Percentiles rank a stretch among this genome's conserved stretches.
Evolutionary conservation across 257 asterid species (phyloP).

Genomic region (Paulownia fortunei): DNA sequence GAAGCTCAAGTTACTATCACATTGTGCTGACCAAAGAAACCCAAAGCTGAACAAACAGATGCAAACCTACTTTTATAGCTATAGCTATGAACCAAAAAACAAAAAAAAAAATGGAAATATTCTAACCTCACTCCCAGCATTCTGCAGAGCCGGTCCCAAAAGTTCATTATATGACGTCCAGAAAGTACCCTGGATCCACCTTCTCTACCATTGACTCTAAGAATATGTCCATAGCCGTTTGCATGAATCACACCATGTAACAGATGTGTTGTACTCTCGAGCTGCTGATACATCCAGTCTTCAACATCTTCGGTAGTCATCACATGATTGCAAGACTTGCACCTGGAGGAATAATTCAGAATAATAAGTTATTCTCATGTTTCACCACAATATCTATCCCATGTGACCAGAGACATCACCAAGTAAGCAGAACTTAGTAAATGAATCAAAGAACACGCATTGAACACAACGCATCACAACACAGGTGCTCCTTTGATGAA

Average conservation of each 20-base stretch:
- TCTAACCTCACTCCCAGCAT: conserved; percentile 82
- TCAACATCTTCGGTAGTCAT: conserved; percentile 89
- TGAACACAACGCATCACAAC: background rate
- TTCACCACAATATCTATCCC: background rate
- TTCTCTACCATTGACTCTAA: conserved; percentile 95
- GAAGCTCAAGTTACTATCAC: conserved; percentile 14
- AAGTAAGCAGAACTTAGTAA: background rate
- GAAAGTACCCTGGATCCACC: conserved; percentile 91
- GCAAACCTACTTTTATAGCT: background rate
- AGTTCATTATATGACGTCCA: conserved; percentile 78
- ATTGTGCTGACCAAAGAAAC: background rate
- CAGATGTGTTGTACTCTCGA: conserved; percentile 87
- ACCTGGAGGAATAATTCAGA: conserved; percentile 43
- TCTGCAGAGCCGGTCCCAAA: conserved; percentile 90
- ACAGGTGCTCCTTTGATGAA: background rate
- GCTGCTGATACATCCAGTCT: conserved; percentile 90
- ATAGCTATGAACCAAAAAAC: background rate
- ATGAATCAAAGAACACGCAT: background rate
- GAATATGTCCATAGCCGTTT: conserved; percentile 94
- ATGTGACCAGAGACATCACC: background rate
- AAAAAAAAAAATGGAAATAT: background rate
- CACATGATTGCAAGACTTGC: conserved; percentile 84
- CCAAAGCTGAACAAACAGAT: background rate
- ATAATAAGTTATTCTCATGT: background rate
- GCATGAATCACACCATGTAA: conserved; percentile 88